Evolutionary conservation across 768 basidiomycete species (phyloP), one percentile per base, ranked within the genome.

Genomic region (Phanerochaete carnosa): DNA sequence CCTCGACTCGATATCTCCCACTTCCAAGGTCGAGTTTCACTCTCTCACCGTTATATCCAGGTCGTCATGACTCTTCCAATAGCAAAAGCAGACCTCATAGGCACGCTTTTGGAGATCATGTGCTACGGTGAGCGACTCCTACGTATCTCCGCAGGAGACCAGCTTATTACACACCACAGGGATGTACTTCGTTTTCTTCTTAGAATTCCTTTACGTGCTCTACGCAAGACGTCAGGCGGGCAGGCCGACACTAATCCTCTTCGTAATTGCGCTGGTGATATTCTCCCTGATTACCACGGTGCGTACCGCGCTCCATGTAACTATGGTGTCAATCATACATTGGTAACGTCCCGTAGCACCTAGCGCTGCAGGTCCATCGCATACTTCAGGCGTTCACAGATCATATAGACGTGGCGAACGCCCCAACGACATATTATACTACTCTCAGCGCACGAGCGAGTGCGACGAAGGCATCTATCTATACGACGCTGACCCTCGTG

Each of bases 361-460:
- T 72, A 22, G 16, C 61, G 30, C 62, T 69, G 35, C 69, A 72
- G 16, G 56, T 62, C 12, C 45, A 66, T 11, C 68, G 70, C 25
- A 26, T 63, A 11, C 64, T 71, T 47, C 56, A 63, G 3, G 68
- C 70, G 3, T 71, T 72, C 63, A 70, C 68, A 45, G 16, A 12
- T 19, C 53, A 64, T 35, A 45, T 55, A 57, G 22, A 25, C 13
- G 46, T 45, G 7, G 22, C 59, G 3, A 64, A 69, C 23, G 67
- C 59, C 26, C 62, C 70, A 5, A 55, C 45, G 12, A 26, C n/a
- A 45, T 72, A 71, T 39, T 72, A 65, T 45, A 45, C 35, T 37
- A 61, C 58, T 22, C 64, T 64, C 7, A 49, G 65, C 45, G 62
- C 70, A 13, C 35, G 64, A 26, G 23, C 68, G 30, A 65, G 67